Percentiles rank a stretch among this genome's conserved stretches.
phyloP scores from a whole-genome alignment of 768 basidiomycete genomes.

The Xerocomellus chrysenteron region DNA sequence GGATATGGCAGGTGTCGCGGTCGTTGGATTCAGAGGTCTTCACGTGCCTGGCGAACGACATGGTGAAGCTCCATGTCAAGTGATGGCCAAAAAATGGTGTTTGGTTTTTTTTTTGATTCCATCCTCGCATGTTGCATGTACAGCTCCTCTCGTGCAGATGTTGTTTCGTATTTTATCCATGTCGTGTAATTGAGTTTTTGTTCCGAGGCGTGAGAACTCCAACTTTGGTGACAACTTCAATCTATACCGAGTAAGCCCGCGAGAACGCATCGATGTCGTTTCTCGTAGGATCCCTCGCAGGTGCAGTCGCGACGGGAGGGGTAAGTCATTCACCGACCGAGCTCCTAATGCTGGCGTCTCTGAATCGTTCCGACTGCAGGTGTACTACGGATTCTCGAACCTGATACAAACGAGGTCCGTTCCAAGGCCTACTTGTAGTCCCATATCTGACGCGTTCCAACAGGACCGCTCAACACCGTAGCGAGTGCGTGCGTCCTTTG shows the following conservation, averaged over 20 bases:
- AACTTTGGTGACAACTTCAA: too few species aligned
- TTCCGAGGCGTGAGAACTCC: slow-evolving; percentile 6
- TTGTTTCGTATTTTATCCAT: slow-evolving; percentile 12
- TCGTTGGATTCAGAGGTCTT: slow-evolving; percentile 7
- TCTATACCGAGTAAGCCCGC: too few species aligned
- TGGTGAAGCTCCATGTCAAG: slow-evolving; percentile 28
- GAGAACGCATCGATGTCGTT: slow-evolving; percentile 51
- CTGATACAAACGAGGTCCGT: slow-evolving; percentile 54
- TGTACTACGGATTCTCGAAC: slow-evolving; percentile 72
- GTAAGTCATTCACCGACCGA: slow-evolving; percentile 33
- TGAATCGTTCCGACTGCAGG: slow-evolving; percentile 31
- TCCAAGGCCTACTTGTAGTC: too few species aligned
- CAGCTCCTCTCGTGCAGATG: background rate
- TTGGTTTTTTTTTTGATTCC: background rate
- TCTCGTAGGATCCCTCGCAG: slow-evolving; percentile 65
- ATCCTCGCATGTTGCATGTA: slow-evolving; percentile 9
- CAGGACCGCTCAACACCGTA: slow-evolving; percentile 55
- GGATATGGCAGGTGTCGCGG: slow-evolving; percentile 24
- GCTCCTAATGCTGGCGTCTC: background rate
- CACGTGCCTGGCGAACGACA: slow-evolving; percentile 17
- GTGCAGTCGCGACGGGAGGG: slow-evolving; percentile 66
- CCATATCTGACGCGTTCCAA: background rate
- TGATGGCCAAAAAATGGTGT: slow-evolving; percentile 6
- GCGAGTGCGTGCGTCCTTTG: slow-evolving; percentile 40
- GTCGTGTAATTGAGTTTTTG: background rate